phyloP scores from a whole-genome alignment of 2,329 filamentous ascomycete species.

The Zasmidium citrigriseum region DNA sequence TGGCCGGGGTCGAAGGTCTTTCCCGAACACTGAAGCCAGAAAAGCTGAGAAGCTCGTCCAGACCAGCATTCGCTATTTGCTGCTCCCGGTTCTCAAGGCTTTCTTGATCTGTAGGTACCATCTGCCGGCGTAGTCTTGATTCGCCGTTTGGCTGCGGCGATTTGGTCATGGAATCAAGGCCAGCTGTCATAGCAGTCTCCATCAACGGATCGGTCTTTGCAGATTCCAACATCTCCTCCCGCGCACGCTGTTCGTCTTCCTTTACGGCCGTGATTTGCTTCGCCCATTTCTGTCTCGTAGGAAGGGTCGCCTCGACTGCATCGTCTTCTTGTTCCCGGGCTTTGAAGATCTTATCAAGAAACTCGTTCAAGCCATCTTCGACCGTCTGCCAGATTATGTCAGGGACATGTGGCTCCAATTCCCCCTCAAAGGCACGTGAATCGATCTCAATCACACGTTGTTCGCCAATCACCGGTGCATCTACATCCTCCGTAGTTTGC shows the following conservation, averaged over 20 bases:
- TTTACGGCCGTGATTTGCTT: slow-evolving; percentile 41
- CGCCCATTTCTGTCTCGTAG: slow-evolving; percentile 58
- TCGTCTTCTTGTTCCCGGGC: slow-evolving; percentile 75
- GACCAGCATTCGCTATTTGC: slow-evolving; percentile 38
- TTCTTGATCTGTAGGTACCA: slow-evolving; percentile 32
- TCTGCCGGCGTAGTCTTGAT: neutral
- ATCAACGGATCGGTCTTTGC: slow-evolving; percentile 28
- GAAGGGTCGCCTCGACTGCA: slow-evolving; percentile 63
- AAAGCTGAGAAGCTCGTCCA: slow-evolving; percentile 46
- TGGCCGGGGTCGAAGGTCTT: neutral
- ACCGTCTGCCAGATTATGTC: slow-evolving; percentile 90
- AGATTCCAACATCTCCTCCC: slow-evolving; percentile 34
- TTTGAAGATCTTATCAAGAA: slow-evolving; percentile 84
- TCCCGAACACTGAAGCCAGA: slow-evolving; percentile 40
- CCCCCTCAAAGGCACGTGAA: too few species aligned
- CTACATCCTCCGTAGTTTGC: too few species aligned
- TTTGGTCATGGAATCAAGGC: neutral
- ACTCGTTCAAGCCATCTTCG: slow-evolving; percentile 89
- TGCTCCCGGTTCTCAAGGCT: slow-evolving; percentile 32
- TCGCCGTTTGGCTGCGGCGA: neutral
- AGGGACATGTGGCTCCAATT: slow-evolving; percentile 48
- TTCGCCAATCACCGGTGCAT: too few species aligned
- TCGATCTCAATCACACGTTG: too few species aligned
- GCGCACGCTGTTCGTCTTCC: slow-evolving; percentile 16
- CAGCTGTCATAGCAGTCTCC: slow-evolving; percentile 23